Percentiles rank a stretch among this genome's conserved stretches.
phyloP scores from a whole-genome alignment of 805 yeast species.

The Pichia thaimueangensis region DNA sequence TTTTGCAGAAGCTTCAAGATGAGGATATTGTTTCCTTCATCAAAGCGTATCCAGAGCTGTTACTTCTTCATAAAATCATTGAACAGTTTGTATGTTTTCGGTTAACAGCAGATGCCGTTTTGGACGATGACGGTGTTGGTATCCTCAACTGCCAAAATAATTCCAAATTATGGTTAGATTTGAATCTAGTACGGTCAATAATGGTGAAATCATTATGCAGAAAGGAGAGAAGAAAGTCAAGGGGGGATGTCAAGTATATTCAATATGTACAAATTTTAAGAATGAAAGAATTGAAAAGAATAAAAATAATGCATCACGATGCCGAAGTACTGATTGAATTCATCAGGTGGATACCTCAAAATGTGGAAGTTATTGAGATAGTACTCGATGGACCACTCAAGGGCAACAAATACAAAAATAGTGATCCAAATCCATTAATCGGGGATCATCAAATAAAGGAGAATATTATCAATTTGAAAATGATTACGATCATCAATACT shows the following conservation, averaged over 20 bases:
- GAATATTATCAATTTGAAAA: no score
- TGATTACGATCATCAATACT: background rate
- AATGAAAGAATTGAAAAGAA: background rate
- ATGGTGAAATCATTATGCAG: background rate
- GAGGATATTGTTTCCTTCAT: background rate
- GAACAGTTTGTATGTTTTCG: background rate
- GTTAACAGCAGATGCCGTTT: background rate
- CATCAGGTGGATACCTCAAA: background rate
- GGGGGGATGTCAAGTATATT: background rate
- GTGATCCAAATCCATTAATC: no score
- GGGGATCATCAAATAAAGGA: no score
- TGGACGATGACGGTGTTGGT: background rate
- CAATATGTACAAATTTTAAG: background rate
- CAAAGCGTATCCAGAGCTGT: background rate
- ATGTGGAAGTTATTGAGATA: conserved; percentile 2
- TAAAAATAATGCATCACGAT: conserved; percentile 1
- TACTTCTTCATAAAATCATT: background rate
- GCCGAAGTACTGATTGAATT: background rate
- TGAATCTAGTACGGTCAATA: background rate
- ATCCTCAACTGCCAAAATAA: background rate
- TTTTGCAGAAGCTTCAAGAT: background rate
- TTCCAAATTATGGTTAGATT: background rate
- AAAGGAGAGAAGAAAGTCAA: background rate
- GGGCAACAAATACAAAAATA: no score
- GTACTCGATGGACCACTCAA: conserved; percentile 1